Percentiles rank a stretch among this genome's conserved stretches.
Conservation (phyloP, 805 yeast genomes). For the Cyberlindnera subsufficiens region DNA sequence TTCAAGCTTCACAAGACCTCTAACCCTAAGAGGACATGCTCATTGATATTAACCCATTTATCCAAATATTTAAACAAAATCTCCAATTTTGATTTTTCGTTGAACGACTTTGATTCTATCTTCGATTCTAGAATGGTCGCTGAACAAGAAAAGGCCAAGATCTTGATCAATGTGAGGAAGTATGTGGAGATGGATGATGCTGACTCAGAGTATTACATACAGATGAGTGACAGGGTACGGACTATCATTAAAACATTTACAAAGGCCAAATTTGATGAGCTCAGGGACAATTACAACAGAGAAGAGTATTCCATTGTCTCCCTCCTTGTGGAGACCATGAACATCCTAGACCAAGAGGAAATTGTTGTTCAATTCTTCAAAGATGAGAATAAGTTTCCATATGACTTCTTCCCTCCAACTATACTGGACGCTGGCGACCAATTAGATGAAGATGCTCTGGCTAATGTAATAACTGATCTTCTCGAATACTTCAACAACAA, state of each 20-base stretch:
- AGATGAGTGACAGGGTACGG: constrained; percentile 6
- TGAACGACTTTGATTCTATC: constrained; percentile 10
- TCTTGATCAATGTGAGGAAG: constrained; percentile 14
- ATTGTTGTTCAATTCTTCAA: constrained; percentile 34
- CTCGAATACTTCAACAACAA: constrained; percentile 28
- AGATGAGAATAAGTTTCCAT: constrained; percentile 29
- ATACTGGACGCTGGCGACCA: constrained; percentile 20
- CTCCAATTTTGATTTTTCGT: background rate
- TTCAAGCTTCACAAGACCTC: constrained; percentile 14
- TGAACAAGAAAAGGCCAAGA: constrained; percentile 21
- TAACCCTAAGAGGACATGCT: constrained; percentile 16
- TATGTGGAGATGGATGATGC: constrained; percentile 18
- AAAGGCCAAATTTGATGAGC: constrained; percentile 14
- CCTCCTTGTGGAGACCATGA: constrained; percentile 20
- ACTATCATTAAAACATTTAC: constrained; percentile 13
- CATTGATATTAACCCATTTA: constrained; percentile 5
- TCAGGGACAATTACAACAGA: constrained; percentile 13
- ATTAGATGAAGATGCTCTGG: constrained; percentile 19
- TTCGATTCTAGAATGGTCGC: constrained; percentile 11
- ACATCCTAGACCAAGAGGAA: constrained; percentile 29
- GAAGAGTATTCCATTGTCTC: constrained; percentile 19
- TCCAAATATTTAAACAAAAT: constrained; percentile 10
- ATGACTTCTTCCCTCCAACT: constrained; percentile 25
- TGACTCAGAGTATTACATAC: constrained; percentile 9
- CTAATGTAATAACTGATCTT: constrained; percentile 22